phyloP scores from a whole-genome alignment of 805 yeast genomes.

The Lipomyces mesembrius region DNA sequence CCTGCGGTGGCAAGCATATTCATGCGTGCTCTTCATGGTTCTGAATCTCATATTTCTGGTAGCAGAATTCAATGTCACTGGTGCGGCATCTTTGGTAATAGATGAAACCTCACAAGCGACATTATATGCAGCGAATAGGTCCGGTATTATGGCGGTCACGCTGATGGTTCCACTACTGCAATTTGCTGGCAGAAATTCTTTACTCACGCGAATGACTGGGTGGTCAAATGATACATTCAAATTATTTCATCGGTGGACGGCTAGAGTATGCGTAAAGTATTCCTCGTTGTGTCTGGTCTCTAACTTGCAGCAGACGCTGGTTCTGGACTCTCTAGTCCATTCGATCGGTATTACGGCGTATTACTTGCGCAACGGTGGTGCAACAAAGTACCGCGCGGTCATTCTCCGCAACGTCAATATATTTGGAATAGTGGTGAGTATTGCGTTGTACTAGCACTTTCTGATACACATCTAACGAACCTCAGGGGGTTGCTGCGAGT shows the following conservation, averaged over 20 bases:
- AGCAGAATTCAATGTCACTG: slow-evolving; percentile 28
- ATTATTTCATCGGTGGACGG: slow-evolving; percentile 67
- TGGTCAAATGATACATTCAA: slow-evolving; percentile 65
- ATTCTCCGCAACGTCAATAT: slow-evolving; percentile 1
- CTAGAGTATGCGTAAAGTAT: slow-evolving; percentile 51
- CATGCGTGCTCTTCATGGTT: slow-evolving; percentile 45
- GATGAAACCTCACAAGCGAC: slow-evolving; percentile 4
- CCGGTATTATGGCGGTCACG: slow-evolving; percentile 41
- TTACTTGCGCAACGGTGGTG: slow-evolving; percentile 15
- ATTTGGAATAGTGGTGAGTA: slow-evolving; percentile 48
- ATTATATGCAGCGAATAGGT: slow-evolving; percentile 11
- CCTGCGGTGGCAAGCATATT: slow-evolving; percentile 49
- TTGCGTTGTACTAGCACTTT: neutral
- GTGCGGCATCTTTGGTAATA: slow-evolving; percentile 8
- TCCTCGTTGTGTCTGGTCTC: neutral
- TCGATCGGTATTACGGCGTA: slow-evolving; percentile 57
- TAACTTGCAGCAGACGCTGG: slow-evolving; percentile 8
- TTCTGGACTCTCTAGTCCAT: slow-evolving; percentile 58
- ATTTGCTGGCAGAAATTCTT: slow-evolving; percentile 76
- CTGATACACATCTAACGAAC: slow-evolving; percentile 36
- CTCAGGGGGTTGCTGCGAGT: slow-evolving; percentile 46
- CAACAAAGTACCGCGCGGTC: neutral
- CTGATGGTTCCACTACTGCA: slow-evolving; percentile 60
- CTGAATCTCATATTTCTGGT: slow-evolving; percentile 45
- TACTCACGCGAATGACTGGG: slow-evolving; percentile 66